These are phyloP conservation scores for Martiniozyma asiatica DNA, from an alignment of 1,139 yeast species.

Conservation along the genomic window DNA sequence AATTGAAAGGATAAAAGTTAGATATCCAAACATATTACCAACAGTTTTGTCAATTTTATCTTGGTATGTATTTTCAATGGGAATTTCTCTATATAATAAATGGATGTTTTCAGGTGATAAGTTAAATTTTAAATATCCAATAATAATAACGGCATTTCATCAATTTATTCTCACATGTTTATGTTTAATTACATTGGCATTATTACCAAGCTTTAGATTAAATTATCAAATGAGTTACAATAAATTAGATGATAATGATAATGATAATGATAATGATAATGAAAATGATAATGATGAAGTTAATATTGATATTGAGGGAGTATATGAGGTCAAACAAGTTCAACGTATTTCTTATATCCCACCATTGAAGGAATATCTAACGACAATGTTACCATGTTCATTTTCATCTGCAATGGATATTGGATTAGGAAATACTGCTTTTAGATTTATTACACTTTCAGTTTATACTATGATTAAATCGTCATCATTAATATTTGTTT, in stretches of 20 bases:
- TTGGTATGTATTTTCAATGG: slow-evolving; percentile 50
- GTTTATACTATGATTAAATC: slow-evolving; percentile 91
- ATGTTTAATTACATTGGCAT: slow-evolving; percentile 31
- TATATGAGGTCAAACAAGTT: neutral
- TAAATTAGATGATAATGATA: too few species aligned
- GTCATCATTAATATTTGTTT: slow-evolving; percentile 75
- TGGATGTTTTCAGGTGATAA: slow-evolving; percentile 90
- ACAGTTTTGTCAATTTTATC: slow-evolving; percentile 23
- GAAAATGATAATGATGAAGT: neutral
- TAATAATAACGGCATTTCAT: slow-evolving; percentile 73
- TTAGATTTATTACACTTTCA: slow-evolving; percentile 66
- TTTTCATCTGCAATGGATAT: slow-evolving; percentile 86
- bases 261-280: neutral
- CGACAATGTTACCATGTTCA: slow-evolving; percentile 71
- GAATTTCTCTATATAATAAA: slow-evolving; percentile 83
- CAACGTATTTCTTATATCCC: too few species aligned
- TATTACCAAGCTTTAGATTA: slow-evolving; percentile 40
- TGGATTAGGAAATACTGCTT: slow-evolving; percentile 80
- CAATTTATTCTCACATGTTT: slow-evolving; percentile 56
- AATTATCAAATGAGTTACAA: slow-evolving; percentile 8
- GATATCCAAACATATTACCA: slow-evolving; percentile 19
- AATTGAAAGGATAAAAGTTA: too few species aligned
- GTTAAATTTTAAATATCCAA: slow-evolving; percentile 69
- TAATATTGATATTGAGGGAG: neutral
- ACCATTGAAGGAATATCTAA: slow-evolving; percentile 30